phyloP scores from a whole-genome alignment of 192 early-diverging fungal genomes.

The Phycomyces nitens region DNA sequence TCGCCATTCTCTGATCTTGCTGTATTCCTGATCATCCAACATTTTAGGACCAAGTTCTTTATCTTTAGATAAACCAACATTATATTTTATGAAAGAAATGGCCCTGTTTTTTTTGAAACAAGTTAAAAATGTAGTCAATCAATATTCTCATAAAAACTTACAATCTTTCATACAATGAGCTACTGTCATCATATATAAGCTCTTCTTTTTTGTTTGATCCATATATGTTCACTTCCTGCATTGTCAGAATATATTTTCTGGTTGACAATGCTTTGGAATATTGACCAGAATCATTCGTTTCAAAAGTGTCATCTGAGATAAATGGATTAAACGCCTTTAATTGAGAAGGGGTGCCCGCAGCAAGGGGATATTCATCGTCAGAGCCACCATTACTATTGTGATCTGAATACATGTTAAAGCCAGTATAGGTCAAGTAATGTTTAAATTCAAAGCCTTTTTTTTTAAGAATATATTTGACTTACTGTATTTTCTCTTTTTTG shows the following conservation, averaged over 20 bases:
- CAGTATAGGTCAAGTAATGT: no score
- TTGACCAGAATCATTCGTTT: no score
- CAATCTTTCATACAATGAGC: not conserved
- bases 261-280: slow-evolving; percentile 4
- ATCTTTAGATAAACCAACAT: not conserved
- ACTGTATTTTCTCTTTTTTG: slow-evolving; percentile 4
- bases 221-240: no score
- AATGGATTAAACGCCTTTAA: no score
- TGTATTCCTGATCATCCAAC: slow-evolving; percentile 10
- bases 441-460: no score
- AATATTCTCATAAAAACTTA: not conserved
- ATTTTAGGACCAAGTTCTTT: slow-evolving; percentile 5
- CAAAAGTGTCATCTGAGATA: no score
- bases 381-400: no score
- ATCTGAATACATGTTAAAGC: no score
- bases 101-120: slow-evolving; percentile 2
- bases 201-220: no score
- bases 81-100: not conserved
- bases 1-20: slow-evolving; percentile 10
- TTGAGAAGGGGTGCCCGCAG: no score
- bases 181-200: not conserved
- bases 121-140: not conserved
- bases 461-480: not conserved
- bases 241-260: slow-evolving; percentile 12
- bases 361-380: no score